Base-by-base conservation (phyloP, 371 early-diverging fungal genomes). In the Mortierella sp. region DNA sequence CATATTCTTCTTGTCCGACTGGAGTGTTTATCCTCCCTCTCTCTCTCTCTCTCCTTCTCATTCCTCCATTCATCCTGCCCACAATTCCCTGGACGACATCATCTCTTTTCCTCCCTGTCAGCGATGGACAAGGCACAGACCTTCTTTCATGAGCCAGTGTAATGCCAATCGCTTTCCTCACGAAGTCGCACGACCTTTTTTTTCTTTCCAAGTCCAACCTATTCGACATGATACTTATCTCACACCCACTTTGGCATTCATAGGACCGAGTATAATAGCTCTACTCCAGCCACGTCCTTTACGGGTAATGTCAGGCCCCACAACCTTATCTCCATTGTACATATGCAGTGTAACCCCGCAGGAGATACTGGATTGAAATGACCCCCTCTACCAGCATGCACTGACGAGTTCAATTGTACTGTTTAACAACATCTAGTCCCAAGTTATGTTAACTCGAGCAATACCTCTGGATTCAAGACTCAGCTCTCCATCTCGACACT, bases 401-500 rank as follows among this genome's bases (percentile, higher is more conserved):
- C 36, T 36, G 36, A 36, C 36, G 36, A 36, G 36, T 36, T 36
- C 36, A 36, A 36, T 36, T 36, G 36, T 36, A 36, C 36, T 3
- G 36, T 36, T 36, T 36, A 36, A 36, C 36, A 36, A 36, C 36
- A 36, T 36, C 36, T 36, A 36, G 36, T 67, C 24, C 72, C 68
- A n/a, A n/a, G n/a, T n/a, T n/a, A n/a, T 11, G 13, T 11, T n/a
- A 62, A 57, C 21, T 48, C 72, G 8, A 43, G 52, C 48, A 81
- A 76, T 57, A 72, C 76, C 10, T 63, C 82, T 9, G 76, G 82
- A 24, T 45, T 88, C 79, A 63, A 88, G 86, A 74, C 84, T 72
- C 84, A 89, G 84, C 66, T 85, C 0, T 68, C 73, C 15, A 86
- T 90, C 64, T 86, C 89, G 0, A 70, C 85, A 28, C 67, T 78